These are phyloP conservation scores for Trifolium subterraneum DNA, from an alignment of 306 rosid genomes.

Conservation along the genomic window DNA sequence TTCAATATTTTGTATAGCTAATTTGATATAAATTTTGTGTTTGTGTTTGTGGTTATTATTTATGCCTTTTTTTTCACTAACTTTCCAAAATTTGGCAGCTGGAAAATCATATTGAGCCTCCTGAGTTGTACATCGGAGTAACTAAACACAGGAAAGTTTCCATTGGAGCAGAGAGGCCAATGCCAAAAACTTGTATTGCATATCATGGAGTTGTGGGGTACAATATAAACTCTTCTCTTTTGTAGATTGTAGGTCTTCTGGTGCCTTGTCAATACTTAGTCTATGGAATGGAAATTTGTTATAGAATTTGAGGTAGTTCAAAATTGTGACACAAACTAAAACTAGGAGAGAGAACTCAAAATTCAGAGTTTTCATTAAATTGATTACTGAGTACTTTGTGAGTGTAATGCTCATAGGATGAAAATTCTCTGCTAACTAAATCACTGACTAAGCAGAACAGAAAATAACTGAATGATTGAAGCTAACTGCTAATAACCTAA, in stretches of 20 bases:
- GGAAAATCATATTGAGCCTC: slow-evolving; percentile 55
- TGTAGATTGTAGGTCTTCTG: slow-evolving; percentile 21
- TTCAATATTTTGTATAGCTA: slow-evolving; percentile 3
- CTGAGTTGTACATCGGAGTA: slow-evolving; percentile 78
- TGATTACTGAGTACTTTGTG: not conserved
- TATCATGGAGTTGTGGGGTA: slow-evolving; percentile 78
- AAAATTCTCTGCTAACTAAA: slow-evolving; percentile 1
- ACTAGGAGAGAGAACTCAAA: slow-evolving; percentile 2
- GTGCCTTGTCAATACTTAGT: slow-evolving; percentile 22
- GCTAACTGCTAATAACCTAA: slow-evolving; percentile 1
- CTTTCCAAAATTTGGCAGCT: slow-evolving; percentile 55
- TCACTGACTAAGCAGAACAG: not conserved
- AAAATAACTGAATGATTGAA: not conserved
- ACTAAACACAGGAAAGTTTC: slow-evolving; percentile 61
- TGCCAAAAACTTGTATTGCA: slow-evolving; percentile 53
- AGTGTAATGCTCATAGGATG: not conserved
- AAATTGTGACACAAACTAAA: slow-evolving; percentile 1
- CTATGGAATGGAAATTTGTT: not conserved
- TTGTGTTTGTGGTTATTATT: slow-evolving; percentile 23
- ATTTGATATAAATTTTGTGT: slow-evolving; percentile 27
- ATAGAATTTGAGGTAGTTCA: not conserved
- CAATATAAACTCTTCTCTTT: slow-evolving; percentile 35
- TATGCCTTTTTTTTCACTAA: slow-evolving; percentile 17
- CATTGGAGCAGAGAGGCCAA: slow-evolving; percentile 60
- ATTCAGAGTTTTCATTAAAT: not conserved